These are phyloP conservation scores for Saccharum spontaneum DNA, from an alignment of 176 grass and related monocot species.

Conservation along the genomic window DNA sequence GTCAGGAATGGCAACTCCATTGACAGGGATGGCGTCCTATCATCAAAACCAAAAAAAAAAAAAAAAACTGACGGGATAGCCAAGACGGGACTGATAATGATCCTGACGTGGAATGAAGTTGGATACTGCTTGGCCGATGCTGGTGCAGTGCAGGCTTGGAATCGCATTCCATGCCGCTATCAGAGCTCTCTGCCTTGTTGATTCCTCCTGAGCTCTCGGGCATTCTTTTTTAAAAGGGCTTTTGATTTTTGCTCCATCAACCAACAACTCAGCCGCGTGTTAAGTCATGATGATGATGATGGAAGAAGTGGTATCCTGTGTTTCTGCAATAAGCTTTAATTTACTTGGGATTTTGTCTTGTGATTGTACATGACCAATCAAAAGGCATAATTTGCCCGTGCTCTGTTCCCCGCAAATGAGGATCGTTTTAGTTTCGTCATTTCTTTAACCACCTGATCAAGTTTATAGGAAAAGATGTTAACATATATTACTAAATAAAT, in stretches of 20 bases:
- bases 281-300: not conserved
- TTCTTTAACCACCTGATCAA: no score
- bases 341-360: no score
- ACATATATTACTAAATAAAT: no score
- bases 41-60: not conserved
- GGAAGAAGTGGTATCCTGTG: not conserved
- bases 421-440: no score
- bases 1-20: slow-evolving; percentile 19
- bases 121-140: not conserved
- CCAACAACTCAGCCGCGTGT: not conserved
- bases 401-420: no score
- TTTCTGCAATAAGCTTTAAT: not conserved
- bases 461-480: no score
- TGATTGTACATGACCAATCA: no score
- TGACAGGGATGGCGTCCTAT: not conserved
- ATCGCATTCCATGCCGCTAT: not conserved
- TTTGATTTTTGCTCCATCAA: not conserved
- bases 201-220: slow-evolving; percentile 38
- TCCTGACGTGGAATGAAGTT: slow-evolving; percentile 15
- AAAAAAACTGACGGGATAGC: not conserved
- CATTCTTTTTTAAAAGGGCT: not conserved
- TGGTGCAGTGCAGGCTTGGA: not conserved
- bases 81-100: slow-evolving; percentile 21
- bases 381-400: not conserved
- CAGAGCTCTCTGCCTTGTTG: slow-evolving; percentile 14